A percentile compares a stretch with the other conserved stretches of the same genome.
Evolutionary conservation across 352 stramenopile species (phyloP).

Genomic region (Peronosclerospora sorghi): DNA sequence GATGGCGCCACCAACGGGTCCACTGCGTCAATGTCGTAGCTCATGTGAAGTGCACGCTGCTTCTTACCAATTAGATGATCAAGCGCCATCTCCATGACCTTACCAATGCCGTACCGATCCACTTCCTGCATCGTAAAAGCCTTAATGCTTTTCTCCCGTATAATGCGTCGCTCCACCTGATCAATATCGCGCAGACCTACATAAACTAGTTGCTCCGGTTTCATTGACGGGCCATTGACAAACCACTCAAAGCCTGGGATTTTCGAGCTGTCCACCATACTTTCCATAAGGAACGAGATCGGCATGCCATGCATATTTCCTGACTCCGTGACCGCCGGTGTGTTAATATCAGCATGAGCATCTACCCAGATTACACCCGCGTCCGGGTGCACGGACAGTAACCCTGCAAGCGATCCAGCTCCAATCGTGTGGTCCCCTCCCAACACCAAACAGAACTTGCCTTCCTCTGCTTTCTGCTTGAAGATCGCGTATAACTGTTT

Average conservation of each 20-base stretch:
- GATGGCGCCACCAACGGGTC: slow-evolving; percentile 92
- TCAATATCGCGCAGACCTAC: slow-evolving; percentile 93
- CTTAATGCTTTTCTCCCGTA: slow-evolving; percentile 89
- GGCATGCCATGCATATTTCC: slow-evolving; percentile 99
- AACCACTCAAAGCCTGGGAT: slow-evolving; percentile 94
- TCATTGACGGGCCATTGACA: slow-evolving; percentile 56
- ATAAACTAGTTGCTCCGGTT: slow-evolving; percentile 90
- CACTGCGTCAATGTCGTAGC: slow-evolving; percentile 97
- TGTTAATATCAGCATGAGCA: slow-evolving; percentile 97
- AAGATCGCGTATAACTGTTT: slow-evolving; percentile 75
- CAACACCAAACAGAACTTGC: slow-evolving; percentile 91
- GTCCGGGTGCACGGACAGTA: slow-evolving; percentile 86
- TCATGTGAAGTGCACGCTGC: slow-evolving; percentile 90
- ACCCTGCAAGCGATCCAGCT: slow-evolving; percentile 85
- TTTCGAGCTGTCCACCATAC: slow-evolving; percentile 79
- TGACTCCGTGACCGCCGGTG: slow-evolving; percentile 77
- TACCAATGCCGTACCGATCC: slow-evolving; percentile 92
- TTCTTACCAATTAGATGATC: slow-evolving; percentile 86
- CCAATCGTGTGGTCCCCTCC: slow-evolving; percentile 95
- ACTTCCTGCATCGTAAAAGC: slow-evolving; percentile 96
- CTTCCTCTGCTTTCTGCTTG: slow-evolving; percentile 77
- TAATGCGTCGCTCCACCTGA: slow-evolving; percentile 80
- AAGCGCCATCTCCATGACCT: slow-evolving; percentile 94
- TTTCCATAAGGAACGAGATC: slow-evolving; percentile 89
- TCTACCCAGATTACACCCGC: slow-evolving; percentile 96